Base-by-base conservation (phyloP, 495 filamentous ascomycete genomes). In the Sphaerosporella brunnea region DNA sequence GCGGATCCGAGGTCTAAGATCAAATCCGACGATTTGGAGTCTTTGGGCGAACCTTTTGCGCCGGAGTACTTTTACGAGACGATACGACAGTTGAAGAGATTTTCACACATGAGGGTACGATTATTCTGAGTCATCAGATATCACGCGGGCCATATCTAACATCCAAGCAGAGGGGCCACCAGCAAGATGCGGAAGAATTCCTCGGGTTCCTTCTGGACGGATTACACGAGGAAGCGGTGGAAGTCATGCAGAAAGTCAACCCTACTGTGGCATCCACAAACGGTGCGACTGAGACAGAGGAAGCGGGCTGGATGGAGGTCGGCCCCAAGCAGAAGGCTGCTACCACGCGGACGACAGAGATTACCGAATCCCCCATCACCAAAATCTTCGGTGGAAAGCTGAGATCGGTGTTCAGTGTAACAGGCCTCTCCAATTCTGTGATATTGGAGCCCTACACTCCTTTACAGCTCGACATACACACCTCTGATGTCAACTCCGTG, bases 151-250 rank as follows among this genome's bases (percentile, higher is more conserved):
- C 28, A 32, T 19, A 15, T n/a, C n/a, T n/a, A n/a, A n/a, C n/a
- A n/a, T n/a, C n/a, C n/a, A n/a, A n/a, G 16, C 46, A 84, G 78
- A 80, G 86, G 41, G 90, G 90, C 1, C 92, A 96, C 49, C 90
- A 97, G 60, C 87, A 97, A 69, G 90, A 97, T 67, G 92, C 92
- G 7, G 84, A 97, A 61, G 90, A 97, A 52, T 97, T 97, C 62
- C 68, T 97, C 4, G 92, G 90, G 0, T 95, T 96, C 54, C 69
- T 96, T 30, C 70, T 97, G 5, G 86, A 93, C 54, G 82, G 84
- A 42, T 73, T 97, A 36, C 87, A 96, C 57, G 86, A 95, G 47
- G 90, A 97, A 63, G 94, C 85, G 56, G 72, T 75, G 28, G 73
- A 78, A 43, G 78, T 84, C 25, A 80, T 87, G 65, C 75, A 73